Conservation (phyloP, 1,284 basidiomycete genomes). For the Entoloma clypeatum region DNA sequence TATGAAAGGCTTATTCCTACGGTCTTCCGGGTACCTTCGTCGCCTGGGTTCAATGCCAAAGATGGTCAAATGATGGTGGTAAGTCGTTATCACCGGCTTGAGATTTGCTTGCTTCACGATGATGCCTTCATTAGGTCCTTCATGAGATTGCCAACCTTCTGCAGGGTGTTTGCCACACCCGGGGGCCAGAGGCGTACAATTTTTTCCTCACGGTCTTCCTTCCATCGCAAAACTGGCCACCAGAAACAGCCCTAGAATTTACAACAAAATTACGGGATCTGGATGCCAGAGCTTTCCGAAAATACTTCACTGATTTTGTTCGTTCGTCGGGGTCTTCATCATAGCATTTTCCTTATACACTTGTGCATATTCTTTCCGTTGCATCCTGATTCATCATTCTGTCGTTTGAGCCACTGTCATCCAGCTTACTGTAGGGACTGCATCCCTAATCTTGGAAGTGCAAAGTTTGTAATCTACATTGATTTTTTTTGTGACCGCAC, state of each 20-base stretch:
- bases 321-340: conserved; percentile 60
- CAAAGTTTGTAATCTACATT: conserved; percentile 3
- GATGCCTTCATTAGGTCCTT: conserved; percentile 56
- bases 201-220: conserved; percentile 82
- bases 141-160: conserved; percentile 85
- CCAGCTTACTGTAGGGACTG: too few relatives aligned
- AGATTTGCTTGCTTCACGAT: neutral
- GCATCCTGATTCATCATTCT: conserved; percentile 6
- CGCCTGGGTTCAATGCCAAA: conserved; percentile 80
- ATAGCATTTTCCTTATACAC: conserved; percentile 34
- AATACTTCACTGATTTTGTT: conserved; percentile 86
- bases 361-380: conserved; percentile 13
- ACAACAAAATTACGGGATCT: conserved; percentile 72
- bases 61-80: conserved; percentile 86
- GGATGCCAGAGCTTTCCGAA: conserved; percentile 82
- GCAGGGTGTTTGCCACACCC: conserved; percentile 72
- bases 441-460: conserved; percentile 11
- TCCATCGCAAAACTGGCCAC: conserved; percentile 86
- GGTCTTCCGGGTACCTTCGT: conserved; percentile 80
- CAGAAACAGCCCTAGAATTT: conserved; percentile 71
- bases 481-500: too few relatives aligned
- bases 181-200: conserved; percentile 82
- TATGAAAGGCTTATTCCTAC: conserved; percentile 86
- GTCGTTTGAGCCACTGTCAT: too few relatives aligned
- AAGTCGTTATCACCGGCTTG: conserved; percentile 26